Base-by-base conservation (phyloP, 179 eudicot species). In the Beta macrorhiza region DNA sequence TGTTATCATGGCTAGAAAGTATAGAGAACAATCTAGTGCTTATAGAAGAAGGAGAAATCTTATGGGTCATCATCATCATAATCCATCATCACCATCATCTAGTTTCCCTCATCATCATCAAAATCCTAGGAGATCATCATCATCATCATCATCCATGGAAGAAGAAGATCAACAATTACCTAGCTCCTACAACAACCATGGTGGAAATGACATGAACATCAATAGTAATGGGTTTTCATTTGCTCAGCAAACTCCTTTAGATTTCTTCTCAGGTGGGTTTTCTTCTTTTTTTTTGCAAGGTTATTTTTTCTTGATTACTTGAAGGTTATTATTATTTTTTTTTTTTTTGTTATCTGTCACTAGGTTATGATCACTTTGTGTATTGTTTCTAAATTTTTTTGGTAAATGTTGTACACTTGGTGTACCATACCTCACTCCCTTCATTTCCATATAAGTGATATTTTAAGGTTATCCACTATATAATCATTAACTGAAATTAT, bases 1-100 rank as follows among this genome's bases (percentile, higher is more conserved):
- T 85, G 97, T 92, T 7, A 82, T 91, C 16, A 92, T 92, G 97
- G 92, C 97, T 5, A 85, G 97, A 20, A 92, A 89, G 72, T 89
- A 85, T 83, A 85, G 93, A 32, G 97, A 92, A 25, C 93, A 91
- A 69, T 89, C 96, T 55, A 84, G 75, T 88, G 88, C 90, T 81
- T 87, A 77, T 58, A 75, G 96, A 32, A 82, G 91, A 70, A 86
- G 93, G 44, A 86, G 85, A 53, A 90, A 73, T n/a, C 67, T 57
- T 69, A 20, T 45, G 19, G 19, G 11, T 78, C 47, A 58, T 61
- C 80, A 19, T 59, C 80, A 81, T 45, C 80, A 19, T 64, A 45
- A 29, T 22, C 71, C 56, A 42, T 62, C 67, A 25, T 75, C 71
- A 32, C 67, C 79, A 20, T 55, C 81, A 14, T 45, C 67, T 37